Evolutionary conservation across 2,329 filamentous ascomycete species (phyloP).

Genomic region (Talaromyces sp.): DNA sequence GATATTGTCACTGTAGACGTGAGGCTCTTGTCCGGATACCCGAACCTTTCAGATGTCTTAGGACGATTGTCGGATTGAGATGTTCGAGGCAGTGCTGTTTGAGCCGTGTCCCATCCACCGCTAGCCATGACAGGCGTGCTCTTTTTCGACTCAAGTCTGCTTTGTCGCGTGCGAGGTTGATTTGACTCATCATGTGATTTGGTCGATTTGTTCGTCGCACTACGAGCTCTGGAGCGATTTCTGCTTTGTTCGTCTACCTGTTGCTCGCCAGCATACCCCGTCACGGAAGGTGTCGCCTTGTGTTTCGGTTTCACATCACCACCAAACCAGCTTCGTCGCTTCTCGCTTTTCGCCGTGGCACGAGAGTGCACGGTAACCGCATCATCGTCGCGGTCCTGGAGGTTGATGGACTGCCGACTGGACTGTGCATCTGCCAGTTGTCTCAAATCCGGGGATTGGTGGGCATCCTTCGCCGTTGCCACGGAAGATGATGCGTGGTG

Average conservation of each 20-base stretch:
- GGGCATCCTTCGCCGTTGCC: slow-evolving; percentile 28
- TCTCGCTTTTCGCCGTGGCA: slow-evolving; percentile 34
- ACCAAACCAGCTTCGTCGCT: slow-evolving; percentile 42
- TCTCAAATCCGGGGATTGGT: slow-evolving; percentile 23
- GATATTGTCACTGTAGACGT: slow-evolving; percentile 9
- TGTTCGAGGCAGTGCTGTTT: slow-evolving; percentile 35
- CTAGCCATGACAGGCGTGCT: slow-evolving; percentile 15
- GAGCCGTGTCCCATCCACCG: slow-evolving; percentile 27
- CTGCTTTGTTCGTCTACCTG: slow-evolving; percentile 22
- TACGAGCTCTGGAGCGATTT: slow-evolving; percentile 20
- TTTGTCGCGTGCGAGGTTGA: slow-evolving; percentile 19
- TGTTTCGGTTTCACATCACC: slow-evolving; percentile 33
- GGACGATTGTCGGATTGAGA: slow-evolving; percentile 33
- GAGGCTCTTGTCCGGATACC: slow-evolving; percentile 17
- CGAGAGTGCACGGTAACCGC: slow-evolving; percentile 38
- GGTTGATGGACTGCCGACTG: slow-evolving; percentile 21
- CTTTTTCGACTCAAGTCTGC: slow-evolving; percentile 19
- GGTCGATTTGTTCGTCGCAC: slow-evolving; percentile 17
- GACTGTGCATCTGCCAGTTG: slow-evolving; percentile 24
- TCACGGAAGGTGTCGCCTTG: slow-evolving; percentile 9
- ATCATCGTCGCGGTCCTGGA: slow-evolving; percentile 30
- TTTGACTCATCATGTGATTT: slow-evolving; percentile 10
- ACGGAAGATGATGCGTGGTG: slow-evolving; percentile 37
- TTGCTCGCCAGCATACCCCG: slow-evolving; percentile 2
- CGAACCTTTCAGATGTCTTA: slow-evolving; percentile 30